phyloP scores from a whole-genome alignment of 2,329 filamentous ascomycete genomes.

The Fusarium nisikadoi region DNA sequence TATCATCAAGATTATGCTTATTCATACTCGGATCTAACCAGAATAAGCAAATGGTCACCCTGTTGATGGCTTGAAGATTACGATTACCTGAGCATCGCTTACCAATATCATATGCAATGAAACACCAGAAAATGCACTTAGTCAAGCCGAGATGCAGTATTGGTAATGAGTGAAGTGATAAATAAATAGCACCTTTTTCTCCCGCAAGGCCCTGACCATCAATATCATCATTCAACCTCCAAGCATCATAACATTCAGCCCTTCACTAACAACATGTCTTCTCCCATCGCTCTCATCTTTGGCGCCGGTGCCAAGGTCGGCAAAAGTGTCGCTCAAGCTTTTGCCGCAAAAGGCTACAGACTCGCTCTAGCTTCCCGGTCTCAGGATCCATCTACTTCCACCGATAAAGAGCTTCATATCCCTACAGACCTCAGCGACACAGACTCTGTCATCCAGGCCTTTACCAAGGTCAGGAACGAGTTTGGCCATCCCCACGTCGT shows the following conservation, averaged over 20 bases:
- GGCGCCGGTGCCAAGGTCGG: slow-evolving; percentile 22
- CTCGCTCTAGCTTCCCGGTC: slow-evolving; percentile 5
- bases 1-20: not conserved
- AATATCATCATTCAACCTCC: not conserved
- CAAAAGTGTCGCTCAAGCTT: slow-evolving; percentile 9
- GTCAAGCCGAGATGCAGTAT: not conserved
- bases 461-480: not conserved
- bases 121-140: not conserved
- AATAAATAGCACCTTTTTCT: not conserved
- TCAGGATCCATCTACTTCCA: not conserved
- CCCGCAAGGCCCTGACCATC: accelerated
- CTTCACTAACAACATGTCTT: not conserved
- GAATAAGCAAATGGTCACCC: not conserved
- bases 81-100: not conserved
- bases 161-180: not conserved
- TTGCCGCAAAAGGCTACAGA: slow-evolving; percentile 12
- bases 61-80: not conserved
- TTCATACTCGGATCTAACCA: not conserved
- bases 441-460: not conserved
- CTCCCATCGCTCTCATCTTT: slow-evolving; percentile 4
- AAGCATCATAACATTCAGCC: accelerated
- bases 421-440: not conserved
- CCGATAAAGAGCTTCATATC: not conserved
- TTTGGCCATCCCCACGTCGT: slow-evolving; percentile 6
- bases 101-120: not conserved